A percentile compares a stretch with the other conserved stretches of the same genome.
Conservation (phyloP, 495 filamentous ascomycete species). For the Pseudotulostoma volvatum region DNA sequence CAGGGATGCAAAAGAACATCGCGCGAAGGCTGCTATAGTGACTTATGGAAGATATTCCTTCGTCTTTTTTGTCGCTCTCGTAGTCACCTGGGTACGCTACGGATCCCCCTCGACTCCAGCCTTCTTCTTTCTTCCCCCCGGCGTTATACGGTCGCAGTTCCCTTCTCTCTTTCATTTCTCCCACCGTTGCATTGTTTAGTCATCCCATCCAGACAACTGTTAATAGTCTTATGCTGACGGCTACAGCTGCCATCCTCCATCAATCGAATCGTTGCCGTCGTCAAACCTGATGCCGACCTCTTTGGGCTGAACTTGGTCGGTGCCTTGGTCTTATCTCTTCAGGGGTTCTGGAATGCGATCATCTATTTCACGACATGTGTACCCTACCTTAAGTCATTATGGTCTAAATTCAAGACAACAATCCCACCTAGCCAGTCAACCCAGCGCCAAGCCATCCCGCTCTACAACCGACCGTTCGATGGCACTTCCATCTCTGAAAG, state of each 20-base stretch:
- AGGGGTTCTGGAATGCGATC: slow-evolving; percentile 62
- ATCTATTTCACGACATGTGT: slow-evolving; percentile 45
- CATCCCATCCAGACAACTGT: no score
- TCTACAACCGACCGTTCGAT: neutral
- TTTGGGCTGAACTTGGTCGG: slow-evolving; percentile 45
- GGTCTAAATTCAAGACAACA: neutral
- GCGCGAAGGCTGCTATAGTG: neutral
- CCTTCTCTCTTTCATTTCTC: no score
- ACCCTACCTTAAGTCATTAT: neutral
- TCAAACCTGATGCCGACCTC: slow-evolving; percentile 29
- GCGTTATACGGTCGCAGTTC: no score
- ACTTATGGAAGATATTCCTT: slow-evolving; percentile 43
- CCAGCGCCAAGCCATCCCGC: neutral
- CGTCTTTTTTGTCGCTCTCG: slow-evolving; percentile 56
- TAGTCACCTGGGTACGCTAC: slow-evolving; percentile 54
- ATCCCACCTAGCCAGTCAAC: neutral
- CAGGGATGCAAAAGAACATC: neutral
- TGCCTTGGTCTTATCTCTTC: slow-evolving; percentile 52
- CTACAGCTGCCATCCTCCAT: slow-evolving; percentile 43
- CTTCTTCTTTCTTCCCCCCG: no score
- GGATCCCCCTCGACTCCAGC: no score
- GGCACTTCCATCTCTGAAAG: neutral
- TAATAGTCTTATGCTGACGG: neutral
- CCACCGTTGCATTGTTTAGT: no score
- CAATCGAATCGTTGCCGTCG: slow-evolving; percentile 50